phyloP scores from a whole-genome alignment of 1,139 yeast species.

The Yamadazyma conglobata region DNA sequence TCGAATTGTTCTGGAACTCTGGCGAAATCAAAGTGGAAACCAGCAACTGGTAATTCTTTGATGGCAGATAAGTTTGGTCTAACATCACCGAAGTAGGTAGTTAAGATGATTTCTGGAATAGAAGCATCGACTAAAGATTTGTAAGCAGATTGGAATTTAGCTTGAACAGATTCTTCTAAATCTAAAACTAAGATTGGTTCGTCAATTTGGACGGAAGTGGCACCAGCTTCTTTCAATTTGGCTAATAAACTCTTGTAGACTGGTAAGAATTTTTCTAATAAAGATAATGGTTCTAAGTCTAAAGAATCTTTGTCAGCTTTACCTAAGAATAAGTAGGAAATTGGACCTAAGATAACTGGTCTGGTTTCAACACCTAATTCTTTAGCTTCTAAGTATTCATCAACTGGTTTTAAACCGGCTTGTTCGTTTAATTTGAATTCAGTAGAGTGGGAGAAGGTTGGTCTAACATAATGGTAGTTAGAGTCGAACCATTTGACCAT shows the following conservation, averaged over 20 bases:
- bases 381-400: conserved; percentile 97
- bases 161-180: conserved; percentile 78
- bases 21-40: conserved; percentile 94
- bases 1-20: conserved; percentile 97
- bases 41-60: conserved; percentile 87
- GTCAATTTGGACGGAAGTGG: conserved; percentile 90
- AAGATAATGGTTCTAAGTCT: conserved; percentile 88
- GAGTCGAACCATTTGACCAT: conserved; percentile 99
- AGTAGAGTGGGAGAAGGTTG: conserved; percentile 94
- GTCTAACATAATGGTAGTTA: conserved; percentile 99
- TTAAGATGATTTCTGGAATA: conserved; percentile 73
- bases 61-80: conserved; percentile 92
- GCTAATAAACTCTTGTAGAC: conserved; percentile 85
- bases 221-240: conserved; percentile 93
- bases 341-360: conserved; percentile 96
- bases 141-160: conserved; percentile 85
- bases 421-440: conserved; percentile 81
- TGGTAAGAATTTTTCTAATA: conserved; percentile 85
- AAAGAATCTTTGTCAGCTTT: conserved; percentile 97
- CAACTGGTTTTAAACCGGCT: conserved; percentile 89
- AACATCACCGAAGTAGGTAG: conserved; percentile 97
- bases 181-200: conserved; percentile 97
- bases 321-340: conserved; percentile 91
- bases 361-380: conserved; percentile 93
- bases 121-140: conserved; percentile 64